Evolutionary conservation across 495 filamentous ascomycete genomes (phyloP).

Genomic region (Aspergillus wentii): DNA sequence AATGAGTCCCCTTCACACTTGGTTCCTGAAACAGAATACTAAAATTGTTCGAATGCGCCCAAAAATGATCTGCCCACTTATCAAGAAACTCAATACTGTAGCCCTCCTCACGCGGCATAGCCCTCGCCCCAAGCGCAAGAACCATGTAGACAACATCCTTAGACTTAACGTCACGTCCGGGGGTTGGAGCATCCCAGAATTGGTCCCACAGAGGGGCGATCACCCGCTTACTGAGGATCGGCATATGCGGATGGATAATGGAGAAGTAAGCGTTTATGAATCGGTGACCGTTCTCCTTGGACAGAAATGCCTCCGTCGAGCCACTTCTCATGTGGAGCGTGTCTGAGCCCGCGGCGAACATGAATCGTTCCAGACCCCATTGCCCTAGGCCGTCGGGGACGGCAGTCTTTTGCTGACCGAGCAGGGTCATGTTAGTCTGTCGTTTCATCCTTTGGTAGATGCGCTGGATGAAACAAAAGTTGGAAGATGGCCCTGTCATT

Average conservation of each 20-base stretch:
- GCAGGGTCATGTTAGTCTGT: not conserved
- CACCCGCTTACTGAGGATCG: slow-evolving; percentile 6
- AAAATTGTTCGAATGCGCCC: no score
- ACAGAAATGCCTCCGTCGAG: slow-evolving; percentile 6
- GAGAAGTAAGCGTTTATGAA: slow-evolving; percentile 9
- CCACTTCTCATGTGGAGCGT: not conserved
- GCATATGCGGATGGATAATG: slow-evolving; percentile 10
- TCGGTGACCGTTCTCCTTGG: slow-evolving; percentile 1
- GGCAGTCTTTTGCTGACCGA: slow-evolving; percentile 1
- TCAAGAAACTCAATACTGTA: no score
- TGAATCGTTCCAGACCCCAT: slow-evolving; percentile 9
- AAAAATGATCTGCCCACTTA: slow-evolving; percentile 9
- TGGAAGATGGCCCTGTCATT: slow-evolving; percentile 6
- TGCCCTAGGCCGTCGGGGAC: slow-evolving; percentile 6
- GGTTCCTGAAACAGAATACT: slow-evolving; percentile 10
- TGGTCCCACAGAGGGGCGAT: slow-evolving; percentile 6
- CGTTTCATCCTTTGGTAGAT: slow-evolving; percentile 9
- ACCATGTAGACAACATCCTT: slow-evolving; percentile 11
- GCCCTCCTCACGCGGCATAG: no score
- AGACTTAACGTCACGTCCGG: slow-evolving; percentile 5
- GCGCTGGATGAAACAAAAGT: slow-evolving; percentile 6
- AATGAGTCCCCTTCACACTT: slow-evolving; percentile 6
- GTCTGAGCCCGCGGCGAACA: slow-evolving; percentile 4
- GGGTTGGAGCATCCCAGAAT: slow-evolving; percentile 9
- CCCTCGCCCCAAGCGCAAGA: slow-evolving; percentile 6